These are phyloP conservation scores for Babesia ovata DNA, from an alignment of 169 alveolate species.

Conservation along the genomic window DNA sequence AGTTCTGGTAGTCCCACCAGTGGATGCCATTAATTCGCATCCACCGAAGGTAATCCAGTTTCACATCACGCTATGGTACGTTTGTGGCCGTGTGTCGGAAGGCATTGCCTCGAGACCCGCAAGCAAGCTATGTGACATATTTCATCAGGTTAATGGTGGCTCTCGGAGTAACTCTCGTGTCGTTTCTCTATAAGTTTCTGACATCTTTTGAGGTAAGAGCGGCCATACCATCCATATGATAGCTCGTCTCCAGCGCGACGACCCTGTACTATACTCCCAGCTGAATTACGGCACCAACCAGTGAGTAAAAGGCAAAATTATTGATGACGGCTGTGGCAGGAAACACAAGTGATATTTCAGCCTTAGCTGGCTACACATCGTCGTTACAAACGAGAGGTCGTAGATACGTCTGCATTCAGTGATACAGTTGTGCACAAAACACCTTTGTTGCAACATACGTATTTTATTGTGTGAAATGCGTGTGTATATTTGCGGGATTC, in stretches of 20 bases:
- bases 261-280: constrained; percentile 32
- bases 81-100: not conserved
- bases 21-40: not conserved
- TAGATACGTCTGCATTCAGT: too few species aligned
- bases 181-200: not conserved
- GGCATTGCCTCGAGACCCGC: not conserved
- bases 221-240: not conserved
- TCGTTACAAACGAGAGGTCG: too few species aligned
- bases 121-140: not conserved
- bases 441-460: too few species aligned
- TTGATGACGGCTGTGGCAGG: not conserved
- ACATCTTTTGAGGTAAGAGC: constrained; percentile 23
- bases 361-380: too few species aligned
- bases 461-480: too few species aligned
- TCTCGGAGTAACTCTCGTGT: not conserved
- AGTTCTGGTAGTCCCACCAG: not conserved
- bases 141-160: constrained; percentile 11
- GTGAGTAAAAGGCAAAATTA: not conserved
- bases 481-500: not conserved
- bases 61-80: constrained; percentile 45
- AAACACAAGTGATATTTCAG: constrained; percentile 4
- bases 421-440: too few species aligned
- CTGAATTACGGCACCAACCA: constrained; percentile 4
- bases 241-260: constrained; percentile 10
- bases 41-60: constrained; percentile 26